These are phyloP conservation scores for Nothophoma quercina DNA, from an alignment of 2,329 filamentous ascomycete genomes.

Conservation along the genomic window DNA sequence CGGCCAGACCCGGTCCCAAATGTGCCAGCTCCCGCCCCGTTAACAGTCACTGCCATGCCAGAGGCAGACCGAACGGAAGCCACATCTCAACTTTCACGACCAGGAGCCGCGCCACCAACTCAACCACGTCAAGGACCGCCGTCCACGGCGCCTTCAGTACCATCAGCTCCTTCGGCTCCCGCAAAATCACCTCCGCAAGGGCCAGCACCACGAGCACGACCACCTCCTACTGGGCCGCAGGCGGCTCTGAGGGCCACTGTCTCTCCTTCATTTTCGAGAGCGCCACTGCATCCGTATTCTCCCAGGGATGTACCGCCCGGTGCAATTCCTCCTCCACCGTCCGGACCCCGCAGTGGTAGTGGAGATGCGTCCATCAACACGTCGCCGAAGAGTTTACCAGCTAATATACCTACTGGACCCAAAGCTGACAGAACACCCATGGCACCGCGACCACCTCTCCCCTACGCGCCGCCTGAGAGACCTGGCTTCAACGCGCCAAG, in stretches of 20 bases:
- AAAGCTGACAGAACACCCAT: constrained; percentile 47
- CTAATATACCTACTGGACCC: constrained; percentile 52
- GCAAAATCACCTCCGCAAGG: constrained; percentile 43
- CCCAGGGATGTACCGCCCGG: constrained; percentile 40
- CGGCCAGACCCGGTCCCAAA: constrained; percentile 35
- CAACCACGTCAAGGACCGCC: constrained; percentile 19
- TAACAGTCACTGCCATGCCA: constrained; percentile 11
- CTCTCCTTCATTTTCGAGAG: constrained; percentile 44
- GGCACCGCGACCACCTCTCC: constrained; percentile 38
- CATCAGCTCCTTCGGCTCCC: constrained; percentile 12
- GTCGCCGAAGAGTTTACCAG: constrained; percentile 46
- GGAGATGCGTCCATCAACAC: constrained; percentile 38
- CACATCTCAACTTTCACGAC: constrained; percentile 19
- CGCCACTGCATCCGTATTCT: constrained; percentile 33
- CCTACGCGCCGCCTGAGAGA: constrained; percentile 42
- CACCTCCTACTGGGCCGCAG: constrained; percentile 45
- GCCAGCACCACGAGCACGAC: constrained; percentile 36
- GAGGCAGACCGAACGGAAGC: constrained; percentile 23
- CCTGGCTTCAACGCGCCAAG: constrained; percentile 37
- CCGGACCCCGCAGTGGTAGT: constrained; percentile 35
- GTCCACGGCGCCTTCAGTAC: constrained; percentile 12
- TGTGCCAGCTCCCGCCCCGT: constrained; percentile 23
- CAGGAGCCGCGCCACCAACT: constrained; percentile 9
- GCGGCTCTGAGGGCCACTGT: constrained; percentile 40
- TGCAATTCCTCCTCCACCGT: constrained; percentile 28